Evolutionary conservation across 1,284 basidiomycete species (phyloP), one percentile per base, ranked within the genome.

Genomic region (Athelia sp.): DNA sequence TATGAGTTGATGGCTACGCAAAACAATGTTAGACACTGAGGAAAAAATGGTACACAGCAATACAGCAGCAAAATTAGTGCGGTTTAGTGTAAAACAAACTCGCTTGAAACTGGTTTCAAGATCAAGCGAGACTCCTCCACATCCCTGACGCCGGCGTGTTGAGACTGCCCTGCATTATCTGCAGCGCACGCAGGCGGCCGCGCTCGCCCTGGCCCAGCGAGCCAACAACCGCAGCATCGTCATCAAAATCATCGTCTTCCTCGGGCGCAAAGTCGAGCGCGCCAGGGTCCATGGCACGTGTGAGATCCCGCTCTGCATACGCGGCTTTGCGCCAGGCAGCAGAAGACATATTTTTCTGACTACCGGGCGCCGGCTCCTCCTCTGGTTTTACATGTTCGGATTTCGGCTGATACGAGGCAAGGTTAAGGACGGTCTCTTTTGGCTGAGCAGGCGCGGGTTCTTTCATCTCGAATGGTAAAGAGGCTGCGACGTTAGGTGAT

Each of bases 121-220:
- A 67, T 46, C 58, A 73, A 43, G 81, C 84, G 58, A 89, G 67
- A 71, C 86, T 90, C 59, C 85, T 75, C 86, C 86, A 90, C 84
- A 90, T 87, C 22, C 82, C 81, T 38, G 74, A 79, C 54, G 74
- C 78, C 11, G 83, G 84, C 24, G 86, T 52, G 60, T 74, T 70
- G 54, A 74, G 81, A 44, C 81, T 71, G 17, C 77, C 78, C 61
- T 86, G 73, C 47, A 89, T 66, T 46, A 89, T 89, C 66, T 74
- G 80, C 52, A 83, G 60, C 1, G 86, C 86, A 46, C 73, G 75
- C 54, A 73, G 74, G 43, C 81, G 72, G 3, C 79, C 79, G 50
- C 79, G 73, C 26, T 70, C 71, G 1, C 72, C 71, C 40, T 68
- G 63, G 18, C 59, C 57, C 14, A 66, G 58, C 17, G 52, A 46